These are phyloP conservation scores for Neofusicoccum sp. DNA, from an alignment of 2,329 filamentous ascomycete species.

Conservation along the genomic window DNA sequence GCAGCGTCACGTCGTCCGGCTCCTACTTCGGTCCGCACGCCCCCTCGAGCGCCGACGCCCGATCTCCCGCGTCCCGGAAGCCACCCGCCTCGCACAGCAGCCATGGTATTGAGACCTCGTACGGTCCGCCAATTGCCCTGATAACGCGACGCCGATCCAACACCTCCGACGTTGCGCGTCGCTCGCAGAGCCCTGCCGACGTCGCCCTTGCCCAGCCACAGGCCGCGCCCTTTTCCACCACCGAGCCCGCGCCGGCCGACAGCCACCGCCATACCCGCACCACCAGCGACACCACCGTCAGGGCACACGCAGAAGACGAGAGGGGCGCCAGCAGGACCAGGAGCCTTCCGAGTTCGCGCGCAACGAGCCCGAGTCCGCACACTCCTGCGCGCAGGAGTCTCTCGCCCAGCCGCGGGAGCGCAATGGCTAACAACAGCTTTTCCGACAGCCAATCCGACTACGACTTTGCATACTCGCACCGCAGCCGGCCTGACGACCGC, in stretches of 20 bases:
- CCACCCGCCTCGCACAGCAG: constrained; percentile 50
- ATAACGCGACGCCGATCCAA: constrained; percentile 41
- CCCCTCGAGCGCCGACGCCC: constrained; percentile 29
- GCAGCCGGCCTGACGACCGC: constrained; percentile 21
- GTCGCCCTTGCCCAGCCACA: constrained; percentile 31
- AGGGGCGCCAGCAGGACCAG: neutral
- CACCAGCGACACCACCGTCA: constrained; percentile 20
- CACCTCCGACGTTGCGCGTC: constrained; percentile 33
- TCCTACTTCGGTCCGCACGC: constrained; percentile 35
- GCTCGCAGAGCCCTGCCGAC: constrained; percentile 30
- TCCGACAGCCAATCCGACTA: constrained; percentile 32
- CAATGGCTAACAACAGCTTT: constrained; percentile 23
- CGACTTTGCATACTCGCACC: constrained; percentile 28
- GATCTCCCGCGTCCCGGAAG: constrained; percentile 35
- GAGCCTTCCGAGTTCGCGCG: constrained; percentile 12
- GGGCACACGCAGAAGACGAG: neutral
- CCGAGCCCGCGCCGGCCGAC: neutral
- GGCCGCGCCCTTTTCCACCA: constrained; percentile 20
- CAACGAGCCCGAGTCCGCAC: constrained; percentile 2
- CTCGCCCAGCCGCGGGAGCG: constrained; percentile 21
- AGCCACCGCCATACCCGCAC: constrained; percentile 22
- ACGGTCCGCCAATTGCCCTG: constrained; percentile 52
- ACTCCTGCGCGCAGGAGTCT: constrained; percentile 10
- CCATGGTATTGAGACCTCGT: constrained; percentile 50
- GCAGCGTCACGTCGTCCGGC: constrained; percentile 21